Conservation (phyloP, 2,329 filamentous ascomycete species). For the Aspergillus amoenus region DNA sequence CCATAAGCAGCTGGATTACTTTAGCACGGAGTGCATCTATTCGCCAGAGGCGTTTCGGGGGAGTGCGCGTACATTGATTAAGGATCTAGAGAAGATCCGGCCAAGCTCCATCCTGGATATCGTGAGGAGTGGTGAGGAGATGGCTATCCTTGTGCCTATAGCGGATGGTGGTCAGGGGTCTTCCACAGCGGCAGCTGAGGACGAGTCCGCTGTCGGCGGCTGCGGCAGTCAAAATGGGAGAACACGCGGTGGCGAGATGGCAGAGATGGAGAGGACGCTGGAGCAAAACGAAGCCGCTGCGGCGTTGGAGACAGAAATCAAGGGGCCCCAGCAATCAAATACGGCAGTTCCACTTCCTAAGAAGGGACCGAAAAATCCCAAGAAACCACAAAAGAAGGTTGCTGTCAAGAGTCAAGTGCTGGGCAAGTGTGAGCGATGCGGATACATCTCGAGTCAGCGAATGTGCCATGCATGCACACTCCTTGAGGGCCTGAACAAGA, state of each 20-base stretch:
- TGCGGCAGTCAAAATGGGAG: constrained; percentile 72
- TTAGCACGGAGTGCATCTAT: constrained; percentile 98
- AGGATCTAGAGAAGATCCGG: constrained; percentile 88
- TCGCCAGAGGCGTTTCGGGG: constrained; percentile 95
- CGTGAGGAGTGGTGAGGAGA: constrained; percentile 91
- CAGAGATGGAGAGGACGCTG: constrained; percentile 74
- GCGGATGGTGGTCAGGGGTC: constrained; percentile 42
- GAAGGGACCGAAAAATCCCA: constrained; percentile 22
- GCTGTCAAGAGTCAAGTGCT: constrained; percentile 51
- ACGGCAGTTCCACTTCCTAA: constrained; percentile 17
- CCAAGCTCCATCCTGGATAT: constrained; percentile 95
- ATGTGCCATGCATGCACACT: constrained; percentile 93
- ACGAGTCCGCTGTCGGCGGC: constrained; percentile 60
- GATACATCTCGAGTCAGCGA: constrained; percentile 91
- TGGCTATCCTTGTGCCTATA: constrained; percentile 79
- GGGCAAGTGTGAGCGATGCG: constrained; percentile 81
- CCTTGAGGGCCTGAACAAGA: constrained; percentile 86
- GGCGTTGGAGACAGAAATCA: constrained; percentile 67
- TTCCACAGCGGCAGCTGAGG: constrained; percentile 38
- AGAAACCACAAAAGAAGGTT: constrained; percentile 42
- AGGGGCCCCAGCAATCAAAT: constrained; percentile 24
- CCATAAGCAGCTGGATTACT: constrained; percentile 96
- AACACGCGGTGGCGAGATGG: constrained; percentile 73
- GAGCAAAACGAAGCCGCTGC: constrained; percentile 62
- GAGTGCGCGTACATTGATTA: constrained; percentile 86